Evolutionary conservation across 129 eudicot species (phyloP), one percentile per base, ranked within the genome.

Genomic region (Calendula officinalis): DNA sequence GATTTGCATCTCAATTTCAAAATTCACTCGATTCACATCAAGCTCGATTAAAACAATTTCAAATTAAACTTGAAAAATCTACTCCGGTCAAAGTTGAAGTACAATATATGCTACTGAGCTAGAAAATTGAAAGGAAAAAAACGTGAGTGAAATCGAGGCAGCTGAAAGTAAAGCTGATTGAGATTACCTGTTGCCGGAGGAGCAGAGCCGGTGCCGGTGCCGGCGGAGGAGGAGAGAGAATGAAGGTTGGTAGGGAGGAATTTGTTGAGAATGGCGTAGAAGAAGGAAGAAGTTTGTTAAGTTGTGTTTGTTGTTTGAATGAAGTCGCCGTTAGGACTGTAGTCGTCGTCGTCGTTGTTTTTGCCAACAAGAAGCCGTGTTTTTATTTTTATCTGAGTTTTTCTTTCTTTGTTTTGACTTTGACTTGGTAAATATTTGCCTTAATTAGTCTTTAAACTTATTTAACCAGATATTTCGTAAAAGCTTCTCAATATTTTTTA

Each of bases 231-330:
- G 1, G 60, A 7, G 22, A 17, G n/a, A 41, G 11, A 8, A 39
- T 35, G 39, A 22, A 4, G 32, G 63, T 43, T 52, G 71, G 58
- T 47, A 30, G 42, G 46, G 43, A 15, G 15, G 57, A 43, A 56
- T 42, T 55, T 36, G 70, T 56, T 64, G 69, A 56, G 30, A 68
- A 68, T 56, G 65, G 56, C 47, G 66, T 30, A 68, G 73, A 68
- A 41, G 35, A 13, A 41, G 17, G 62, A 67, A 5, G 33, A 45
- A 69, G 58, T 42, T 67, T 1, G 71, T 66, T 66, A 51, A 27
- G 13, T 54, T 62, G 44, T 3, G 30, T 22, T 22, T 22, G 30
- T 22, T 39, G 53, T 67, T 54, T 67, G 72, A 40, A 67, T 67
- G 72, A 67, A 67, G 72, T 54, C 54, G 63, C 32, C 40, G 62